A percentile compares a stretch with the other conserved stretches of the same genome.
Evolutionary conservation across 139 green algal species (phyloP).

Genomic region (Pedinophyceae sp.): DNA sequence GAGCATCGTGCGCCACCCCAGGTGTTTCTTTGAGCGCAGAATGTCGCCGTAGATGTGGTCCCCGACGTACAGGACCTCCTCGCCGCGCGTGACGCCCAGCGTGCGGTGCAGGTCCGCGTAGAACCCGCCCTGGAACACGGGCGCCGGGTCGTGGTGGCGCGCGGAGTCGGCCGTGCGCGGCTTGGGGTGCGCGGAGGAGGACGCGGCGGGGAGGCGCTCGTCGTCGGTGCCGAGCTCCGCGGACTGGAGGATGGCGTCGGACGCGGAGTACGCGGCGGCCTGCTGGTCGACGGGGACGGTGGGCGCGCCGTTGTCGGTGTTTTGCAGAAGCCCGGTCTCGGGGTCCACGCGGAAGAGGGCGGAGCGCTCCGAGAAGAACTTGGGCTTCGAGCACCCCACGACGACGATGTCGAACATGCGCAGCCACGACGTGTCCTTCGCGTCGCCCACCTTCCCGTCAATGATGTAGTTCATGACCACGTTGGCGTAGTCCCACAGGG

Average conservation of each 20-base stretch:
- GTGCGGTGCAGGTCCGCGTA: conserved; percentile 79
- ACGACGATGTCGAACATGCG: conserved; percentile 80
- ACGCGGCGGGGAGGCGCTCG: no score
- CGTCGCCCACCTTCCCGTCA: conserved; percentile 19
- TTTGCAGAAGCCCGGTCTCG: conserved; percentile 41
- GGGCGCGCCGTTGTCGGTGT: conserved; percentile 74
- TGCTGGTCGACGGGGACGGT: conserved; percentile 71
- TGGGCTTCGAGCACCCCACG: conserved; percentile 10
- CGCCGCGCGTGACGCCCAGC: conserved; percentile 48
- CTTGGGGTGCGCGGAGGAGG: no score
- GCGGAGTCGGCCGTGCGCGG: neutral
- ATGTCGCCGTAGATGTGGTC: conserved; percentile 88
- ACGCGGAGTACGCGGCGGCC: no score
- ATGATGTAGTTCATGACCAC: conserved; percentile 96
- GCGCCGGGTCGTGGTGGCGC: conserved; percentile 3
- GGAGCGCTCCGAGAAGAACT: conserved; percentile 48
- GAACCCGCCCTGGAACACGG: conserved; percentile 56
- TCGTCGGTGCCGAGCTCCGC: no score
- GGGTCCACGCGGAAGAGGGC: conserved; percentile 49
- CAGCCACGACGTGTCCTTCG: conserved; percentile 54
- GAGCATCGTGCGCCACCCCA: conserved; percentile 94
- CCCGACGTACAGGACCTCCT: conserved; percentile 40
- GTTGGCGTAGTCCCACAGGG: conserved; percentile 90
- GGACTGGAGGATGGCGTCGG: no score
- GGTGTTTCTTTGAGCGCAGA: conserved; percentile 55